Percentiles rank a stretch among this genome's conserved stretches.
Conservation (phyloP, 805 yeast genomes). For the Dipodascopsis tothii region DNA sequence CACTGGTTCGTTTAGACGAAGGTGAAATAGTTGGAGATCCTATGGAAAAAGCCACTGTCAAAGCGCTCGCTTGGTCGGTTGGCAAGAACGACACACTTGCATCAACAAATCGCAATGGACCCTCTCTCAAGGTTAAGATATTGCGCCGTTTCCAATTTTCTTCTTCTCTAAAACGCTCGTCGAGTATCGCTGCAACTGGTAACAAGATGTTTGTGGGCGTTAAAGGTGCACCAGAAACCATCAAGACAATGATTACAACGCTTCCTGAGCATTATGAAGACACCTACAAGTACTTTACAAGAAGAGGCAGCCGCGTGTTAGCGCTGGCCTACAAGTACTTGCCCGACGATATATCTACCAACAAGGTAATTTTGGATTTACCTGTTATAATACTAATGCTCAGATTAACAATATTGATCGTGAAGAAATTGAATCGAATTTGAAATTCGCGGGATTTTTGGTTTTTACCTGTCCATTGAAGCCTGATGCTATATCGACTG, state of each 20-base stretch:
- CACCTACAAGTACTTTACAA: constrained; percentile 79
- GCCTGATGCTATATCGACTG: constrained; percentile 81
- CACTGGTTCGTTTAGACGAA: constrained; percentile 85
- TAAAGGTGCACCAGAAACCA: constrained; percentile 98
- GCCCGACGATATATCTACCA: constrained; percentile 40
- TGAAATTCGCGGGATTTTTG: constrained; percentile 82
- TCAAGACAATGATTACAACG: constrained; percentile 61
- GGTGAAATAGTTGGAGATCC: constrained; percentile 99
- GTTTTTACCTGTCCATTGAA: constrained; percentile 97
- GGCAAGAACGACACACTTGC: constrained; percentile 55
- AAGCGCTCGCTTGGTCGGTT: constrained; percentile 78
- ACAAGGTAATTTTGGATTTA: constrained; percentile 26
- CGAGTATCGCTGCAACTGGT: constrained; percentile 44
- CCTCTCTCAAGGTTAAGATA: constrained; percentile 48
- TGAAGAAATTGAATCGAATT: constrained; percentile 64
- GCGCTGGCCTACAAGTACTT: constrained; percentile 84
- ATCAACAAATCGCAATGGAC: constrained; percentile 12
- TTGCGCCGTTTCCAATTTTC: constrained; percentile 95
- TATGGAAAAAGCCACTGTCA: constrained; percentile 94
- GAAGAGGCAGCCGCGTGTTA: constrained; percentile 92
- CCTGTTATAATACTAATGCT: background rate
- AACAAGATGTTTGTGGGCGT: constrained; percentile 66
- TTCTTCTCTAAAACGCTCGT: constrained; percentile 88
- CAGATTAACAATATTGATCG: constrained; percentile 55
- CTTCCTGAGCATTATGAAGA: constrained; percentile 79